phyloP scores from a whole-genome alignment of 1,284 basidiomycete genomes.

The Leccinum subatratum region DNA sequence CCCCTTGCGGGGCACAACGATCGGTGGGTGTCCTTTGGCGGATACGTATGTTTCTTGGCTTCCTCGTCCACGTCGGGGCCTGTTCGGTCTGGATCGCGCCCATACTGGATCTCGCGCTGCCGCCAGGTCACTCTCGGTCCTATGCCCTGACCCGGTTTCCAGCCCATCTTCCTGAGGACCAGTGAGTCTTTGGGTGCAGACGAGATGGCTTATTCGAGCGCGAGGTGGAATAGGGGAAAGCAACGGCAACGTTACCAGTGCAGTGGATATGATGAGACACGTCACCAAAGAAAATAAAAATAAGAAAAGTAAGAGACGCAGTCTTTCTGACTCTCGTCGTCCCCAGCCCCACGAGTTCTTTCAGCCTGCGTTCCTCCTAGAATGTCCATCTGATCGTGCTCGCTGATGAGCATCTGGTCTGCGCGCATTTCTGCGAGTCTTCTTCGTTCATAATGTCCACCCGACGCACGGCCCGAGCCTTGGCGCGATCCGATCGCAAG shows the following conservation, averaged over 20 bases:
- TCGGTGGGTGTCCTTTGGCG: slow-evolving; percentile 51
- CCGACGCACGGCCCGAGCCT: slow-evolving; percentile 53
- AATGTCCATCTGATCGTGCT: slow-evolving; percentile 69
- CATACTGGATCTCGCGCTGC: slow-evolving; percentile 71
- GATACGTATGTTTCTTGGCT: slow-evolving; percentile 56
- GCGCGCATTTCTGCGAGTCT: slow-evolving; percentile 81
- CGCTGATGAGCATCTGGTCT: slow-evolving; percentile 67
- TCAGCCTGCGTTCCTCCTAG: slow-evolving; percentile 56
- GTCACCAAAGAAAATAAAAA: neutral
- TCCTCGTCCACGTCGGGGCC: slow-evolving; percentile 64
- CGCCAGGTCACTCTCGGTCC: slow-evolving; percentile 76
- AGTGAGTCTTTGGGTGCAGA: slow-evolving; percentile 64
- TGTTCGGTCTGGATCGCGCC: slow-evolving; percentile 41
- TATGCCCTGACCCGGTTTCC: slow-evolving; percentile 88
- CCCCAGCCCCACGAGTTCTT: slow-evolving; percentile 29
- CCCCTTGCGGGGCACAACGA: too few species aligned
- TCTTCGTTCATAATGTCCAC: slow-evolving; percentile 99
- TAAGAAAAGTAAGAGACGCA: slow-evolving; percentile 33
- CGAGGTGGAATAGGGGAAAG: slow-evolving; percentile 32
- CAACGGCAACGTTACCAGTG: neutral
- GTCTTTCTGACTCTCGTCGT: slow-evolving; percentile 53
- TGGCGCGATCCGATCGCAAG: slow-evolving; percentile 73
- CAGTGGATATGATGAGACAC: neutral
- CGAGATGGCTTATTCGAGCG: slow-evolving; percentile 57
- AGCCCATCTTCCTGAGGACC: slow-evolving; percentile 93